Conservation (phyloP, 495 filamentous ascomycete genomes). For the Amniculicola lignicola region DNA sequence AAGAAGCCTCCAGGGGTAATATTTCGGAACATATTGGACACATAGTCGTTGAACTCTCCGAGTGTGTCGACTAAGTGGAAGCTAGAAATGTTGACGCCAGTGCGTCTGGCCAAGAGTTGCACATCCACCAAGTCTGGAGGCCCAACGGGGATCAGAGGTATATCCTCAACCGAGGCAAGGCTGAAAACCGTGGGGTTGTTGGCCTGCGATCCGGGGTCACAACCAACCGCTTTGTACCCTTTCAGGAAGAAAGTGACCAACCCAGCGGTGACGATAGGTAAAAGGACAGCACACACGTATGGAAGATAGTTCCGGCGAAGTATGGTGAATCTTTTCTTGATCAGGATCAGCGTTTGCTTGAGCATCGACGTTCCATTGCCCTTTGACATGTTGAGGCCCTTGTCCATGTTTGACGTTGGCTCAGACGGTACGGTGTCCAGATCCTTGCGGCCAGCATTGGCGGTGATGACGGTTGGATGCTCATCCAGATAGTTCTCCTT, state of each 20-base stretch:
- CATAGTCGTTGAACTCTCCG: constrained; percentile 63
- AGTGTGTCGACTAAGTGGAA: constrained; percentile 62
- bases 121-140: constrained; percentile 44
- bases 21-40: constrained; percentile 58
- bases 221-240: constrained; percentile 53
- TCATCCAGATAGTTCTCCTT: constrained; percentile 34
- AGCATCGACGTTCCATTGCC: constrained; percentile 62
- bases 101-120: constrained; percentile 10
- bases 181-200: constrained; percentile 41
- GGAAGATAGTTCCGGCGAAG: constrained; percentile 73
- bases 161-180: constrained; percentile 38
- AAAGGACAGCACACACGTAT: constrained; percentile 64
- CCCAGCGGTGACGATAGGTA: constrained; percentile 73
- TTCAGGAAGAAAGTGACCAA: constrained; percentile 70
- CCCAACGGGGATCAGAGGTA: constrained; percentile 58
- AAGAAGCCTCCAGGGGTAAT: constrained; percentile 76
- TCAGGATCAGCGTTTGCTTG: constrained; percentile 67
- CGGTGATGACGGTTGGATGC: neutral
- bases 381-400: constrained; percentile 51
- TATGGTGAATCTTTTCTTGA: constrained; percentile 73
- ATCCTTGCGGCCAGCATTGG: neutral
- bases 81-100: constrained; percentile 16
- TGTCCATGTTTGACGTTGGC: constrained; percentile 18
- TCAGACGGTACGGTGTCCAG: constrained; percentile 4
- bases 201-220: constrained; percentile 51